These are phyloP conservation scores for Nemania bipapillata DNA, from an alignment of 2,329 filamentous ascomycete species.

Conservation along the genomic window DNA sequence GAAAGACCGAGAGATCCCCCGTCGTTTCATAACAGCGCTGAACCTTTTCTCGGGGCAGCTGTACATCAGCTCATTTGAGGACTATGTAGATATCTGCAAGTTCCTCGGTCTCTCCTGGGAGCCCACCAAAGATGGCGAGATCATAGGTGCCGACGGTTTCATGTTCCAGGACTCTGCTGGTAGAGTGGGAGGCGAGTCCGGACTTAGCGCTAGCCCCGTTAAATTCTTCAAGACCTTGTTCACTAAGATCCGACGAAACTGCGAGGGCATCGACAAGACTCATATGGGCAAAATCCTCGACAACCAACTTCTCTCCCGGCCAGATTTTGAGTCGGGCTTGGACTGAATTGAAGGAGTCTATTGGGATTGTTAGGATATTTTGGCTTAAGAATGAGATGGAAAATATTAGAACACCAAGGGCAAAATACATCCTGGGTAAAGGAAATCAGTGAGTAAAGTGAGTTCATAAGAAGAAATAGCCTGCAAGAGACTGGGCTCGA, in stretches of 20 bases:
- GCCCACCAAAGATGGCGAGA: conserved; percentile 32
- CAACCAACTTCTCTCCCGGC: conserved; percentile 42
- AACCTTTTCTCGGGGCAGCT: conserved; percentile 76
- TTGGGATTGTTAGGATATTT: no score
- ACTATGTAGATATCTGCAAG: conserved; percentile 65
- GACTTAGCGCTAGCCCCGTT: conserved; percentile 25
- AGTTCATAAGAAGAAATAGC: no score
- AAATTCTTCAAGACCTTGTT: conserved; percentile 27
- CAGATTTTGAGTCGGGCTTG: conserved; percentile 39
- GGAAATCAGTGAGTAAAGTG: no score
- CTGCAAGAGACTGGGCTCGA: no score
- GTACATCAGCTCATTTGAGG: conserved; percentile 64
- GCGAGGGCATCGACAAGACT: conserved; percentile 54
- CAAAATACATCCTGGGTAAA: no score
- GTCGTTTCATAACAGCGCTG: conserved; percentile 55
- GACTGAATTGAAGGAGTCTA: no score
- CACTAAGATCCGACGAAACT: conserved; percentile 31
- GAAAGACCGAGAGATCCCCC: conserved; percentile 27
- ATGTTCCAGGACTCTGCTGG: conserved; percentile 35
- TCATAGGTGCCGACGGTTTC: conserved; percentile 52
- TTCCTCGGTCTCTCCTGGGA: conserved; percentile 62
- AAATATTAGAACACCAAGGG: no score
- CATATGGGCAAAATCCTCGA: conserved; percentile 56
- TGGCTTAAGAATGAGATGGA: no score
- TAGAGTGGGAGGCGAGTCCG: conserved; percentile 50